Conservation (phyloP, 2,329 filamentous ascomycete genomes). For the Diaporthe citri region DNA sequence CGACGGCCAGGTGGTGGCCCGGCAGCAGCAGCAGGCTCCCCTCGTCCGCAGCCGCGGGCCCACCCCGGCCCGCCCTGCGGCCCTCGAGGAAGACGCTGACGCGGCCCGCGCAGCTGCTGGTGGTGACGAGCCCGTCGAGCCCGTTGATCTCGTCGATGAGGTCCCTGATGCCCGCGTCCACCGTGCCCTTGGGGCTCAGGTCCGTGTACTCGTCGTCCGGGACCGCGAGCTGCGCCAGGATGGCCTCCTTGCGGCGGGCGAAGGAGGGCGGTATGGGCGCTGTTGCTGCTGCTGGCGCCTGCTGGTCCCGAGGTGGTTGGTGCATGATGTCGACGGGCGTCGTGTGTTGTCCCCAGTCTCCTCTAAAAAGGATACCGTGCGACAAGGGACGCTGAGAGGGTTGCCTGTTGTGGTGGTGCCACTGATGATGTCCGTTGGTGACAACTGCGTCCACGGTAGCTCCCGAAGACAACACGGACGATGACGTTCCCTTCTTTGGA, state of each 20-base stretch:
- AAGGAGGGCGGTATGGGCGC: constrained; percentile 56
- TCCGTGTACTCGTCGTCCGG: constrained; percentile 82
- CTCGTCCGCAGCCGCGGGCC: constrained; percentile 34
- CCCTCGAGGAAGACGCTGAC: constrained; percentile 92
- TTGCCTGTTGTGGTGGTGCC: neutral
- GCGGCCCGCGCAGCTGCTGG: constrained; percentile 91
- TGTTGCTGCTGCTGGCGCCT: neutral
- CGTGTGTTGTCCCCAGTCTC: neutral
- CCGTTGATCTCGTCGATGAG: constrained; percentile 85
- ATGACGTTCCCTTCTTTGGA: neutral
- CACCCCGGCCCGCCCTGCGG: constrained; percentile 55
- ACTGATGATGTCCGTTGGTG: too few relatives aligned
- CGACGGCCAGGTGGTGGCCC: constrained; percentile 34
- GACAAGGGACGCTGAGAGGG: neutral
- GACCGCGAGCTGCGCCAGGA: constrained; percentile 76
- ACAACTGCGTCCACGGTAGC: neutral
- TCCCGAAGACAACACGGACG: neutral
- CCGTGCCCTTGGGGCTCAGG: constrained; percentile 87
- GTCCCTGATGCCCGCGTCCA: constrained; percentile 82
- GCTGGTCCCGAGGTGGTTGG: neutral
- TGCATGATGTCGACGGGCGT: neutral
- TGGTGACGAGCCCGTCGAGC: constrained; percentile 83
- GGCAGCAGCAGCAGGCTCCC: constrained; percentile 44
- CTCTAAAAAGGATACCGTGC: constrained; percentile 1
- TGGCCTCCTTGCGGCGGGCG: constrained; percentile 75